Evolutionary conservation across 2,329 filamentous ascomycete species (phyloP).

Genomic region (Zelopaecilomyces penicillatus): DNA sequence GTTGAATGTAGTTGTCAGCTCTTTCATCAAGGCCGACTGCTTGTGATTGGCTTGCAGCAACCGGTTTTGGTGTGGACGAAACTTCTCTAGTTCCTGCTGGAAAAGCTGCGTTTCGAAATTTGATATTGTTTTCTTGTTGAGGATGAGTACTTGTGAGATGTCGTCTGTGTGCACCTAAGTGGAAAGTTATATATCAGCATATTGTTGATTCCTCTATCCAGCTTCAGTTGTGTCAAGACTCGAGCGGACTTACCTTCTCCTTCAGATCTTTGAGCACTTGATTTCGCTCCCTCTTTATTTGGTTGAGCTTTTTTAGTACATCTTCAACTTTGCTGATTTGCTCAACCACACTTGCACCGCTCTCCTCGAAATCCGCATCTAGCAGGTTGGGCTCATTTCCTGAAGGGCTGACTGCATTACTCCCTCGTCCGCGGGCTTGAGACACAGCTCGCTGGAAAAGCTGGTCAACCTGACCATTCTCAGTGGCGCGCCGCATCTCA

Average conservation of each 20-base stretch:
- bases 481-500: constrained; percentile 85
- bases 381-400: constrained; percentile 66
- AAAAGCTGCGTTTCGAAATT: constrained; percentile 91
- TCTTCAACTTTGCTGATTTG: constrained; percentile 88
- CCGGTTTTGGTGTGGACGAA: constrained; percentile 83
- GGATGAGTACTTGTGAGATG: constrained; percentile 91
- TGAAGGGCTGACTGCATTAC: constrained; percentile 52
- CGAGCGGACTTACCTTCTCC: constrained; percentile 65
- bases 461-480: constrained; percentile 77
- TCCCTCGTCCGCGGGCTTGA: constrained; percentile 61
- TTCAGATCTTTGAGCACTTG: constrained; percentile 96
- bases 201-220: background rate
- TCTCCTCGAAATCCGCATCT: constrained; percentile 87
- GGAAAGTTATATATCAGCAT: background rate
- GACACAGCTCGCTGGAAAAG: constrained; percentile 82
- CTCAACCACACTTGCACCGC: constrained; percentile 70
- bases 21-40: constrained; percentile 88
- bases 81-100: constrained; percentile 95
- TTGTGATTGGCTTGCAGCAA: constrained; percentile 92
- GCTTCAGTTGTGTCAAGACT: background rate
- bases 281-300: constrained; percentile 83
- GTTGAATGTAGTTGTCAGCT: constrained; percentile 81
- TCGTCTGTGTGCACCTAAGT: constrained; percentile 87
- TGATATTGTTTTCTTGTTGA: constrained; percentile 94
- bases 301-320: constrained; percentile 78